A percentile compares a stretch with the other conserved stretches of the same genome.
These are phyloP conservation scores for Cylindrodendrum hubeiense DNA, from an alignment of 2,329 filamentous ascomycete genomes.

Conservation along the genomic window DNA sequence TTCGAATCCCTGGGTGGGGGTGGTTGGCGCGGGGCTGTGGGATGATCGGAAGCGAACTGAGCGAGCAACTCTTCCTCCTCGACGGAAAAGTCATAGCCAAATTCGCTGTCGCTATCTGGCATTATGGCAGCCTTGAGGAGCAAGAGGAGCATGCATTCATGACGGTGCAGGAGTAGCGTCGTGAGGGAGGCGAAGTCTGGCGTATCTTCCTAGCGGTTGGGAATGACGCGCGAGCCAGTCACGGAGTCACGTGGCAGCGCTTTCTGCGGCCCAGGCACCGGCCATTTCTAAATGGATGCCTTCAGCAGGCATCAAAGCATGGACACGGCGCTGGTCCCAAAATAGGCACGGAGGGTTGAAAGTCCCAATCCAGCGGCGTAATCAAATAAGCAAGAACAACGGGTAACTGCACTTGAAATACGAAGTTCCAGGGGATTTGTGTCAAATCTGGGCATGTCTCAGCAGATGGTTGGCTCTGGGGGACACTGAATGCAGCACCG, in stretches of 20 bases:
- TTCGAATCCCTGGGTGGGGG: slow-evolving; percentile 22
- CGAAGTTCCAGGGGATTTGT: neutral
- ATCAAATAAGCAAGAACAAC: neutral
- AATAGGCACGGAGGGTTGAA: neutral
- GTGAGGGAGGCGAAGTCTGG: slow-evolving; percentile 17
- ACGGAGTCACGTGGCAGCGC: slow-evolving; percentile 42
- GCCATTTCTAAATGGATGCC: slow-evolving; percentile 12
- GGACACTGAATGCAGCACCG: neutral
- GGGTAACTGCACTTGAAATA: neutral
- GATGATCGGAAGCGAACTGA: slow-evolving; percentile 45
- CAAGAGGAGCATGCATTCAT: slow-evolving; percentile 41
- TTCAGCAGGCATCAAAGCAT: slow-evolving; percentile 16
- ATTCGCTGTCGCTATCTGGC: slow-evolving; percentile 56
- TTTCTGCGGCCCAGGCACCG: slow-evolving; percentile 17
- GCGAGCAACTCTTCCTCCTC: slow-evolving; percentile 60
- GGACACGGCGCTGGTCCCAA: neutral
- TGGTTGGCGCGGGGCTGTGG: slow-evolving; percentile 17
- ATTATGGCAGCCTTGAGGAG: slow-evolving; percentile 30
- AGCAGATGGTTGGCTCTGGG: neutral
- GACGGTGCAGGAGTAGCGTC: slow-evolving; percentile 16
- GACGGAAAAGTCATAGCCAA: slow-evolving; percentile 59
- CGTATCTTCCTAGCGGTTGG: slow-evolving; percentile 6
- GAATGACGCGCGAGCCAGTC: slow-evolving; percentile 34
- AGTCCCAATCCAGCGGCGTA: neutral
- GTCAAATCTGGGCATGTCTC: slow-evolving; percentile 3